phyloP scores from a whole-genome alignment of 805 yeast genomes.

The Suhomyces canberraensis region DNA sequence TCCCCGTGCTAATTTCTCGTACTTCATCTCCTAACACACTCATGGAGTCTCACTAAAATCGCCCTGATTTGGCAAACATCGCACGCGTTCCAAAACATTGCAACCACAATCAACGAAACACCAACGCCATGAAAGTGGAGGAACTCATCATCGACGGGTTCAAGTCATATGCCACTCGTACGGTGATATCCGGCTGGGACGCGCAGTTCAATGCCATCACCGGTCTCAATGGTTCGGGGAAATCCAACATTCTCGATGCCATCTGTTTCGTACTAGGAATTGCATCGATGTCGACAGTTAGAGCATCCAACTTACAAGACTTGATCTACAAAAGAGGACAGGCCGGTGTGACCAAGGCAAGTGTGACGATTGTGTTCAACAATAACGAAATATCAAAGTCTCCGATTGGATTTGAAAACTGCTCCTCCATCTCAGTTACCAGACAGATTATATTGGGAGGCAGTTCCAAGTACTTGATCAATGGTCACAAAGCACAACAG shows the following conservation, averaged over 20 bases:
- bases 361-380: slow-evolving; percentile 94
- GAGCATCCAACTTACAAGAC: slow-evolving; percentile 92
- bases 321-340: slow-evolving; percentile 95
- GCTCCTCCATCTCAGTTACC: slow-evolving; percentile 80
- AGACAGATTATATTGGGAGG: slow-evolving; percentile 91
- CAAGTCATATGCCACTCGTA: slow-evolving; percentile 95
- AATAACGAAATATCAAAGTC: slow-evolving; percentile 71
- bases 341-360: slow-evolving; percentile 96
- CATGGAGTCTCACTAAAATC: no score
- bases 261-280: slow-evolving; percentile 98
- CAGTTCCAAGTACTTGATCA: slow-evolving; percentile 84
- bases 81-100: slow-evolving; percentile 8
- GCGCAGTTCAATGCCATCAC: slow-evolving; percentile 96
- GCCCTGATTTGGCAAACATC: no score
- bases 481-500: slow-evolving; percentile 96
- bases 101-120: not conserved
- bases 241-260: slow-evolving; percentile 93
- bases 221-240: slow-evolving; percentile 96
- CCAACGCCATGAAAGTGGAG: slow-evolving; percentile 73
- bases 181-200: slow-evolving; percentile 95
- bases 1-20: no score
- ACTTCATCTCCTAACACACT: no score
- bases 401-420: slow-evolving; percentile 84
- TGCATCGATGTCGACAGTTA: slow-evolving; percentile 87
- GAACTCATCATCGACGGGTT: slow-evolving; percentile 96